Percentiles rank a stretch among this genome's conserved stretches.
phyloP scores from a whole-genome alignment of 2,329 filamentous ascomycete species.

The Colletotrichum orchidophilum region DNA sequence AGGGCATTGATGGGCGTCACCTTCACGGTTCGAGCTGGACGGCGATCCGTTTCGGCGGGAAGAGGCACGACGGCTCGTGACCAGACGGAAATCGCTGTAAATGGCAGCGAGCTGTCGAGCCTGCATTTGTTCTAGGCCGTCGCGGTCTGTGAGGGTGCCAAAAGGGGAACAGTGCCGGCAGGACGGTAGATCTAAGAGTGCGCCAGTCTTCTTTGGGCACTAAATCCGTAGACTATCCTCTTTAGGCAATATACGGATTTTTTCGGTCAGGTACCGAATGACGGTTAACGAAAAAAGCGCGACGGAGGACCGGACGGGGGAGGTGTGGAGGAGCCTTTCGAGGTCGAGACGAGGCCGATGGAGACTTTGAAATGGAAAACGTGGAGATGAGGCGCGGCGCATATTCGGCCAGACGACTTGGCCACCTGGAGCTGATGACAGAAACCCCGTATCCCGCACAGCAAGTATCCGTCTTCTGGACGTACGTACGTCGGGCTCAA shows the following conservation, averaged over 20 bases:
- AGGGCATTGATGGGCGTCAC: constrained; percentile 7
- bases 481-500: background rate
- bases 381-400: constrained; percentile 30
- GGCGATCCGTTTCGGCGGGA: constrained; percentile 32
- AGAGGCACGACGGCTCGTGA: constrained; percentile 27
- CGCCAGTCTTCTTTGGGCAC: constrained; percentile 6
- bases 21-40: constrained; percentile 10
- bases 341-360: constrained; percentile 14
- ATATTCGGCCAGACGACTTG: constrained; percentile 31
- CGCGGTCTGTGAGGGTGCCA: constrained; percentile 19
- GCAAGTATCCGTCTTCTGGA: background rate
- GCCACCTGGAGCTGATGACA: constrained; percentile 1
- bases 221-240: background rate
- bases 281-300: constrained; percentile 32
- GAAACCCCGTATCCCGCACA: background rate
- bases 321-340: background rate
- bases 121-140: constrained; percentile 26
- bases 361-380: constrained; percentile 21
- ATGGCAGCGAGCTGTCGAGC: constrained; percentile 23
- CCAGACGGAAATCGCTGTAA: constrained; percentile 26
- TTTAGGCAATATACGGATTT: constrained; percentile 9
- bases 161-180: constrained; percentile 31
- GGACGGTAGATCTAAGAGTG: constrained; percentile 21
- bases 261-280: constrained; percentile 31
- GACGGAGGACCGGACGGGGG: constrained; percentile 19